A percentile compares a stretch with the other conserved stretches of the same genome.
phyloP scores from a whole-genome alignment of 768 basidiomycete genomes.

The Amanita phalloides region DNA sequence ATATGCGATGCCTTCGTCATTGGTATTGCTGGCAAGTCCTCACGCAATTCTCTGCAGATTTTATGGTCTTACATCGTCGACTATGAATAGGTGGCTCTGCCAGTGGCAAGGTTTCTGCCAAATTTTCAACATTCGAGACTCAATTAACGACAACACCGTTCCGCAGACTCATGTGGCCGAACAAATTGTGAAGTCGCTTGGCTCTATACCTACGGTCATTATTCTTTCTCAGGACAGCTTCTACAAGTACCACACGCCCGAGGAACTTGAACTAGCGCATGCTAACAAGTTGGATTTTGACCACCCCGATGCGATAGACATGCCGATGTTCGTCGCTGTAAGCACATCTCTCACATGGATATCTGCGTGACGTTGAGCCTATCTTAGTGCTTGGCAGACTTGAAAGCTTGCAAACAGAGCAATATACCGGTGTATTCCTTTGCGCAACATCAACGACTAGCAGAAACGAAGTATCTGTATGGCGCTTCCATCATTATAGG shows the following conservation, averaged over 20 bases:
- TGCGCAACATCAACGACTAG: constrained; percentile 71
- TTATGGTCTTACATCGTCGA: background rate
- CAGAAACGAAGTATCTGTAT: constrained; percentile 81
- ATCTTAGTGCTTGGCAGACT: constrained; percentile 67
- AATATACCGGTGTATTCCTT: constrained; percentile 97
- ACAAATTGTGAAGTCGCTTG: constrained; percentile 69
- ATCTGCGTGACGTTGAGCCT: background rate
- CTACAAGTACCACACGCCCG: constrained; percentile 71
- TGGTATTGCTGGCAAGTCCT: constrained; percentile 62
- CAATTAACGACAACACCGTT: background rate
- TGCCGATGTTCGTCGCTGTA: constrained; percentile 75
- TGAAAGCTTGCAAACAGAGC: constrained; percentile 74
- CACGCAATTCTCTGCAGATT: background rate
- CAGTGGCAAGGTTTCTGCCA: constrained; percentile 60
- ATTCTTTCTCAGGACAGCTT: constrained; percentile 97
- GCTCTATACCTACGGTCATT: constrained; percentile 80
- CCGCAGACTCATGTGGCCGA: constrained; percentile 74
- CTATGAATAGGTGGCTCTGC: constrained; percentile 60
- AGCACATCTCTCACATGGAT: constrained; percentile 14
- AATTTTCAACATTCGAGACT: constrained; percentile 6
- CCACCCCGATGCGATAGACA: constrained; percentile 89
- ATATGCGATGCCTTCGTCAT: constrained; percentile 74
- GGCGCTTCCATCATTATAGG: constrained; percentile 89
- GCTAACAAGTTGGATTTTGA: constrained; percentile 79
- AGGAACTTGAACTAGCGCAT: constrained; percentile 78